Evolutionary conservation across 2,329 filamentous ascomycete species (phyloP).

Genomic region (Ophiostoma ulmi): DNA sequence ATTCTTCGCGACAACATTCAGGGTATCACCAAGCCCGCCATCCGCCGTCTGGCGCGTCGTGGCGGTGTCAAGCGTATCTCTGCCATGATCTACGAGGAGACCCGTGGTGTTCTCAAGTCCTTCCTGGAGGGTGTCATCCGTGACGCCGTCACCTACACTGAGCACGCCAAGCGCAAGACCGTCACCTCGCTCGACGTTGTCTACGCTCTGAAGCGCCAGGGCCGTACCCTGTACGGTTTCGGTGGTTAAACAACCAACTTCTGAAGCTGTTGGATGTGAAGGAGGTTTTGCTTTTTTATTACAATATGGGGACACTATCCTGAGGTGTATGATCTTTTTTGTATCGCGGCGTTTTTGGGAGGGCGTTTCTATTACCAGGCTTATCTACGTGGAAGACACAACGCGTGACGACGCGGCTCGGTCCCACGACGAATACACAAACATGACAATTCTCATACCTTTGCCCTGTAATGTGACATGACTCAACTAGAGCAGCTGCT

Average conservation of each 20-base stretch:
- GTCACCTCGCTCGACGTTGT: conserved; percentile 66
- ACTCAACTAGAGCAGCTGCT: too few relatives aligned
- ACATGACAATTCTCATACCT: conserved; percentile 16
- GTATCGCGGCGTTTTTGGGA: conserved; percentile 23
- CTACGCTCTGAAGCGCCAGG: conserved; percentile 64
- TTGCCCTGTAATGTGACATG: neutral
- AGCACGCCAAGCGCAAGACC: conserved; percentile 78
- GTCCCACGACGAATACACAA: conserved; percentile 19
- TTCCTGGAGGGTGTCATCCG: conserved; percentile 74
- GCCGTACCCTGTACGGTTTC: conserved; percentile 80
- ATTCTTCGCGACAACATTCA: conserved; percentile 99
- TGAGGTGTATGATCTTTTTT: conserved; percentile 21
- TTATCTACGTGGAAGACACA: conserved; percentile 19
- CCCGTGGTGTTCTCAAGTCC: conserved; percentile 70
- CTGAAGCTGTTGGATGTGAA: neutral
- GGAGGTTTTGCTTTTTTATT: conserved; percentile 17
- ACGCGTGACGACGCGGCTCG: conserved; percentile 23
- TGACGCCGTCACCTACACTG: conserved; percentile 72
- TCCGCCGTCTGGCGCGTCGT: conserved; percentile 97
- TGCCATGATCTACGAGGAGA: conserved; percentile 77
- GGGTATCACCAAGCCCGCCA: conserved; percentile 97
- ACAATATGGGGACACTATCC: conserved; percentile 9
- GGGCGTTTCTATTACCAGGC: conserved; percentile 20
- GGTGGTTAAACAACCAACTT: conserved; percentile 59
- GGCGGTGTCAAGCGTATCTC: conserved; percentile 99